Base-by-base conservation (phyloP, 1,284 basidiomycete genomes). In the Peniophora sp. region DNA sequence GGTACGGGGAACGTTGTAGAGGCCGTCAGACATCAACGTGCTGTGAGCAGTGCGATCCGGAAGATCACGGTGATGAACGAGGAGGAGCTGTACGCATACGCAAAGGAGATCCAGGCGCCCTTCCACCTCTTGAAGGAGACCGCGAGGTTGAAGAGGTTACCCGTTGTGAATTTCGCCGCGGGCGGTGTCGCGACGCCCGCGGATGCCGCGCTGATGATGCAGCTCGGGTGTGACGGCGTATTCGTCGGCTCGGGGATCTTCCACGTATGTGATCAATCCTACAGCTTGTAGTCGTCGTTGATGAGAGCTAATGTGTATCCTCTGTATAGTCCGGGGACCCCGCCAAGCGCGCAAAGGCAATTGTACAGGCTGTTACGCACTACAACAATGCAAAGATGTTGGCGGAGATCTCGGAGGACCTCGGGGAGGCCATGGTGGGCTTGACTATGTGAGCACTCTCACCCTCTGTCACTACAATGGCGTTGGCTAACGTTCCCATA, bases 121-220 rank as follows among this genome's bases (percentile, higher is more conserved):
- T 97, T 91, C 75, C 95, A 99, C 69, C 76, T 99, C 20, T 76
- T 99, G 57, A 97, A 98, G 73, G 96, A 99, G 73, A 92, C 92
- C 1, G 94, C 96, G 11, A 79, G 94, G 48, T 73, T 97, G 59
- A 97, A 97, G 73, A 81, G 90, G 50, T 76, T 99, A 44, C 95
- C 96, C 1, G 95, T 98, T 17, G 97, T 90, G 51, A 92, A 89
- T 64, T 95, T 94, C 66, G 92, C 92, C n/a, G 94, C 96, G 47
- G 96, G 96, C 54, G 96, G 96, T 57, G 83, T 99, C 52, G 95
- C 97, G 47, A 98, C 96, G 3, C 96, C 96, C 47, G 88, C 94
- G 57, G 96, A 99, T 67, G 97, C 96, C 20, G 97, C 97, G 3
- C 72, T 99, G 57, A 97, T 99, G 96, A 99, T 99, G 96, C 95